Conservation (phyloP, 1,284 basidiomycete genomes). For the Puccinia brachypodii region DNA sequence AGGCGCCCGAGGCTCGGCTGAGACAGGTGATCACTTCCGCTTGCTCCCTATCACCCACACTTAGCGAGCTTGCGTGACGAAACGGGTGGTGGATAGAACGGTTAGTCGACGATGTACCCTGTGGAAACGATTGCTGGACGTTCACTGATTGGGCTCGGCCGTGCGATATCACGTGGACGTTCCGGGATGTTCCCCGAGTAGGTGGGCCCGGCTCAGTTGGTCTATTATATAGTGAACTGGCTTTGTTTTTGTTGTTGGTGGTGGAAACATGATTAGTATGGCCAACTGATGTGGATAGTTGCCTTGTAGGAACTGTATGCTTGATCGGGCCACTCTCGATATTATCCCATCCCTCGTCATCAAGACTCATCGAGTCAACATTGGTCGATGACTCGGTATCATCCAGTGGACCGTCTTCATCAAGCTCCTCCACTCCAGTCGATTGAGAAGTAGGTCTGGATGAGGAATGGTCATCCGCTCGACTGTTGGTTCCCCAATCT, state of each 20-base stretch:
- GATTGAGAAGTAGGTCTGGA: neutral
- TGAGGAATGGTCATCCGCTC: neutral
- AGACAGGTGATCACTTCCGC: neutral
- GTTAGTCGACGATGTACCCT: neutral
- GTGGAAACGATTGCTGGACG: neutral
- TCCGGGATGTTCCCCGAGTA: neutral
- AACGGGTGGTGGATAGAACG: neutral
- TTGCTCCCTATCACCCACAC: neutral
- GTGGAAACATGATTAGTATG: neutral
- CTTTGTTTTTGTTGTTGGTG: neutral
- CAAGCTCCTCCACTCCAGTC: neutral
- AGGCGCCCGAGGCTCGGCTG: neutral
- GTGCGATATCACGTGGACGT: neutral
- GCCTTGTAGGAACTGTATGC: neutral
- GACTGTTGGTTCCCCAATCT: conserved; percentile 30
- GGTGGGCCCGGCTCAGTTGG: neutral
- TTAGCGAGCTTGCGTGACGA: neutral
- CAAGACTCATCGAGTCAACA: conserved; percentile 11
- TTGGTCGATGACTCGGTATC: neutral
- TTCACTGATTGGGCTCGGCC: conserved; percentile 1
- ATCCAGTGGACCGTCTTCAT: neutral
- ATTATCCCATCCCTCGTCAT: conserved; percentile 33
- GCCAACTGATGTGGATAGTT: neutral
- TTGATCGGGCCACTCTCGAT: neutral
- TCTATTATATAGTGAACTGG: neutral